phyloP scores from a whole-genome alignment of 78 protist genomes.

The Dictyostelium firmibasis region DNA sequence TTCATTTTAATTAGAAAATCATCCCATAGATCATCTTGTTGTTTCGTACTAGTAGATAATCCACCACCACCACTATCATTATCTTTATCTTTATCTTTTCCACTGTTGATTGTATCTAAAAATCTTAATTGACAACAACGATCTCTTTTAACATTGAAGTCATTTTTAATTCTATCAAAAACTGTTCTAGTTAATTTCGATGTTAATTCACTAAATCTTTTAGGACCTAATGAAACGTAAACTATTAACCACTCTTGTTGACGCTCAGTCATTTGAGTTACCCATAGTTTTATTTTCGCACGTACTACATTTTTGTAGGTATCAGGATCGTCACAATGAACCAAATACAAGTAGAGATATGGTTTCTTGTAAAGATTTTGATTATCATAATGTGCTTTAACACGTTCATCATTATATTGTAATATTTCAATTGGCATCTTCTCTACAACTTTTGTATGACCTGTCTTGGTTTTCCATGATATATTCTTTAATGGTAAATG shows the following conservation, averaged over 20 bases:
- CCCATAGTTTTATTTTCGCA: conserved; percentile 48
- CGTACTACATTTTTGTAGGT: conserved; percentile 30
- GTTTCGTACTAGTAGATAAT: neutral
- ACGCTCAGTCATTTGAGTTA: conserved; percentile 29
- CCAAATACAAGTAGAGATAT: conserved; percentile 62
- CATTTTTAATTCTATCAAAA: conserved; percentile 61
- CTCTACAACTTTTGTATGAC: conserved; percentile 63
- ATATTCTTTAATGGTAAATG: conserved; percentile 69
- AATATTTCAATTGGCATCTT: conserved; percentile 65
- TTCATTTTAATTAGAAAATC: conserved; percentile 62
- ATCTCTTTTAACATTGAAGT: conserved; percentile 58
- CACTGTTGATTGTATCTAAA: neutral
- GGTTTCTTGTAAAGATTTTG: conserved; percentile 53
- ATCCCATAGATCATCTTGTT: conserved; percentile 70
- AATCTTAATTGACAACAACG: conserved; percentile 60
- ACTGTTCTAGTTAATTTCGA: conserved; percentile 45
- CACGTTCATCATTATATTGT: conserved; percentile 32
- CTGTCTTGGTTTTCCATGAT: conserved; percentile 73
- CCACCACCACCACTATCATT: neutral
- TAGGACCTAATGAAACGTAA: conserved; percentile 48
- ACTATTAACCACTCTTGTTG: conserved; percentile 74
- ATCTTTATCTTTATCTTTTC: neutral
- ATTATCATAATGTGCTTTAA: conserved; percentile 1
- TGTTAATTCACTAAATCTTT: conserved; percentile 5
- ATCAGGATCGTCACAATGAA: conserved; percentile 71